Evolutionary conservation across 768 basidiomycete species (phyloP).

Genomic region (Lactarius vividus): DNA sequence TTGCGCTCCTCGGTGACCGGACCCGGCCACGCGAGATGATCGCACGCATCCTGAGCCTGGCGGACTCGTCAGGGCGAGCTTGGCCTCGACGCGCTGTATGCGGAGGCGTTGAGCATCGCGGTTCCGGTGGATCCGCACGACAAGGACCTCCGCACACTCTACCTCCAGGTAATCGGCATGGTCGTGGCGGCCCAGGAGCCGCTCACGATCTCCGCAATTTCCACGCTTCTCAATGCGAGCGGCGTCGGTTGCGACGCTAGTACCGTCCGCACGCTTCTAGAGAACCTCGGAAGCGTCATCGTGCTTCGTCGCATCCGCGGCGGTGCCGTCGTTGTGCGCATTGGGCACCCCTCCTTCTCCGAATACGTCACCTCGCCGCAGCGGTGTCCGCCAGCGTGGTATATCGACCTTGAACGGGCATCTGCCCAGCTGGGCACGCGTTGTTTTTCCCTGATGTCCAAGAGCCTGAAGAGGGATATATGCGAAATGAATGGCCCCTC

Average conservation of each 20-base stretch:
- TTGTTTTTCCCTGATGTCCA: slow-evolving; percentile 20
- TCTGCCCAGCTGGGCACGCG: slow-evolving; percentile 12
- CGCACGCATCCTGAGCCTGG: slow-evolving; percentile 11
- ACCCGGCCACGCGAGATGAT: slow-evolving; percentile 14
- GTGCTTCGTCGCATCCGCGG: neutral
- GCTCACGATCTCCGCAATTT: slow-evolving; percentile 14
- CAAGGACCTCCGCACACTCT: slow-evolving; percentile 9
- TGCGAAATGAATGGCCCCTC: slow-evolving; percentile 8
- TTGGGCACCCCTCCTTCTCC: slow-evolving; percentile 18
- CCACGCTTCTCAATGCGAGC: slow-evolving; percentile 12
- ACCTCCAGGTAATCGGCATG: slow-evolving; percentile 14
- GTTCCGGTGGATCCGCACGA: slow-evolving; percentile 5
- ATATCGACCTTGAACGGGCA: slow-evolving; percentile 5
- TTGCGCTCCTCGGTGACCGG: slow-evolving; percentile 12
- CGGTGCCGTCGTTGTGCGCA: slow-evolving; percentile 15
- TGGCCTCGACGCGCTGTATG: slow-evolving; percentile 20
- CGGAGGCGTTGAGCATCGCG: slow-evolving; percentile 11
- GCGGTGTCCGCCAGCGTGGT: slow-evolving; percentile 17
- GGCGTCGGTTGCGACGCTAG: neutral
- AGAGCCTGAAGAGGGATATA: slow-evolving; percentile 16
- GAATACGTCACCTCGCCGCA: slow-evolving; percentile 19
- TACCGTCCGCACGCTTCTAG: slow-evolving; percentile 2
- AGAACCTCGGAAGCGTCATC: slow-evolving; percentile 23
- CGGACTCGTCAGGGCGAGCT: slow-evolving; percentile 3
- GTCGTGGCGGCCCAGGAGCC: slow-evolving; percentile 18